Evolutionary conservation across 2,329 filamentous ascomycete genomes (phyloP).

Genomic region (Pseudogymnoascus sp.): DNA sequence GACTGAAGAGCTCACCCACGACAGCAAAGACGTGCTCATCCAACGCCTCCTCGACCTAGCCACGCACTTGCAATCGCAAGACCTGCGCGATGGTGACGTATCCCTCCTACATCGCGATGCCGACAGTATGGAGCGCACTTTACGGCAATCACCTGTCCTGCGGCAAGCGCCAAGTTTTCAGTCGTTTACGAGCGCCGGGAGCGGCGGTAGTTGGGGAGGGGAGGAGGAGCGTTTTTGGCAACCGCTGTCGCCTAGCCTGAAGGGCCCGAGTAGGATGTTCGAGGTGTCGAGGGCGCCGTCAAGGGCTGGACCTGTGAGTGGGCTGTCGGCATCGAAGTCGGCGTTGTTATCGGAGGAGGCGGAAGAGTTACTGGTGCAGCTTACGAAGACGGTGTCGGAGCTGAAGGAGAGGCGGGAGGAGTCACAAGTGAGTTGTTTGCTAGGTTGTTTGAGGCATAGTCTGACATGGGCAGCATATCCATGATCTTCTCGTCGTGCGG

Average conservation of each 20-base stretch:
- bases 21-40: slow-evolving; percentile 27
- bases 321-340: slow-evolving; percentile 17
- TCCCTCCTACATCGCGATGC: slow-evolving; percentile 29
- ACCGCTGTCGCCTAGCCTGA: slow-evolving; percentile 17
- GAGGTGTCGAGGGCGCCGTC: not conserved
- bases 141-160: slow-evolving; percentile 12
- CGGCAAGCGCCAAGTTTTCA: slow-evolving; percentile 16
- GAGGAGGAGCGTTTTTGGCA: slow-evolving; percentile 19
- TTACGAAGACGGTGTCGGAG: slow-evolving; percentile 41
- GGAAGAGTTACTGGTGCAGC: slow-evolving; percentile 40
- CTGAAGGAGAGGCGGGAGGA: slow-evolving; percentile 50
- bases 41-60: slow-evolving; percentile 29
- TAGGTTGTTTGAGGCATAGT: not conserved
- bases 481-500: slow-evolving; percentile 49
- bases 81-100: slow-evolving; percentile 24
- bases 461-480: slow-evolving; percentile 43
- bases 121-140: slow-evolving; percentile 29
- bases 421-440: slow-evolving; percentile 37
- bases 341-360: slow-evolving; percentile 30
- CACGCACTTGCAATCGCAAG: slow-evolving; percentile 21
- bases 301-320: not conserved
- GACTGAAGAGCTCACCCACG: slow-evolving; percentile 17
- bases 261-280: not conserved
- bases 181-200: slow-evolving; percentile 8
- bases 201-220: slow-evolving; percentile 14